phyloP scores from a whole-genome alignment of 2,329 filamentous ascomycete genomes.

The Botryotinia convoluta region DNA sequence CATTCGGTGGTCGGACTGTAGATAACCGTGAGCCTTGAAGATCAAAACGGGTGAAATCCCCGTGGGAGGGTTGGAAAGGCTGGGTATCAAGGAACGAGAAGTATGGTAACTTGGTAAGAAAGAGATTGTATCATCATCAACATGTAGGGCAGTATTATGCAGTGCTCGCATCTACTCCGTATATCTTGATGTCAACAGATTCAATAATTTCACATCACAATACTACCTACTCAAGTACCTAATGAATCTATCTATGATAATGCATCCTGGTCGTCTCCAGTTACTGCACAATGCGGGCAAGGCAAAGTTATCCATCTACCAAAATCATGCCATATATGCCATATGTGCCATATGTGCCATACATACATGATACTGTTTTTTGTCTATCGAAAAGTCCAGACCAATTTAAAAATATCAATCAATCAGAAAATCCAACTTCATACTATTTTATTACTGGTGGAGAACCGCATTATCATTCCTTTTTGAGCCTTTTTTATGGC shows the following conservation, averaged over 20 bases:
- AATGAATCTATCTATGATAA: not conserved
- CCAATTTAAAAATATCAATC: not conserved
- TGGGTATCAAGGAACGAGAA: constrained; percentile 2
- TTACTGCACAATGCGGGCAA: not conserved
- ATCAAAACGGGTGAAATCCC: not conserved
- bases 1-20: not conserved
- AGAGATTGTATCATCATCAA: not conserved
- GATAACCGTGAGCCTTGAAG: not conserved
- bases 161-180: not conserved
- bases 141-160: not conserved
- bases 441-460: constrained; percentile 4
- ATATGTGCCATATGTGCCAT: too few relatives aligned
- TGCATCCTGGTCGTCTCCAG: not conserved
- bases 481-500: not conserved
- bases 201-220: not conserved
- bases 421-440: constrained; percentile 9
- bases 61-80: not conserved
- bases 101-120: not conserved
- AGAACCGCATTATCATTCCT: not conserved
- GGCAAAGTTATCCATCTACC: not conserved
- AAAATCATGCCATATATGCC: not conserved
- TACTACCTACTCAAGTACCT: not conserved
- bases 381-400: not conserved
- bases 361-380: not conserved
- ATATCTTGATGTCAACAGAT: not conserved